Evolutionary conservation across 73 alveolate genomes (phyloP).

Genomic region (Stentor coeruleus): DNA sequence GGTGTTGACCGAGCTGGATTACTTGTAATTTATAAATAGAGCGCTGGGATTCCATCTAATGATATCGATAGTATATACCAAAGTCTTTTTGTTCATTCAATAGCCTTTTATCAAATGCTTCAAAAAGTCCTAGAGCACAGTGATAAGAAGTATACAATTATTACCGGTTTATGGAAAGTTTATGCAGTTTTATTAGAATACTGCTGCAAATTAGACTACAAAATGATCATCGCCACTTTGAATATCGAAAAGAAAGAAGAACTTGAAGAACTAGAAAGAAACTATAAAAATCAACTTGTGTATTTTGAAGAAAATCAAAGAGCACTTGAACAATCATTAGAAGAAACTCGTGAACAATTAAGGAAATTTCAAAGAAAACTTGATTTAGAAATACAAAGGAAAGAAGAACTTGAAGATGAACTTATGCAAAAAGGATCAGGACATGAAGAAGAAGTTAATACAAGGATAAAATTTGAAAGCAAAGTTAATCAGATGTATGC

Average conservation of each 20-base stretch:
- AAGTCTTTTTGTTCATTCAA: constrained; percentile 3
- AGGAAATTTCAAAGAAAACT: not conserved
- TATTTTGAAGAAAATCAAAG: constrained; percentile 4
- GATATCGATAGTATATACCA: constrained; percentile 1
- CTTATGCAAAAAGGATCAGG: constrained; percentile 1
- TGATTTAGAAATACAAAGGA: not conserved
- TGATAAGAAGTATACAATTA: not conserved
- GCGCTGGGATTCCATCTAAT: not conserved
- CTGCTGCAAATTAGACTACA: constrained; percentile 24
- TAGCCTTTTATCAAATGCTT: not conserved
- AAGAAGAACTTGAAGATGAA: constrained; percentile 4
- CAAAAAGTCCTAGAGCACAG: not conserved
- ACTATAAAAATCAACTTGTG: not conserved
- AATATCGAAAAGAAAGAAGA: not conserved
- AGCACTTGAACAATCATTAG: not conserved
- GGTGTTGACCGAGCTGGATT: not conserved
- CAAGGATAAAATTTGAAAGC: not conserved
- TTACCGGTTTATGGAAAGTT: constrained; percentile 12
- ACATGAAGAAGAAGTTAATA: constrained; percentile 8
- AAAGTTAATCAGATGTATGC: not conserved
- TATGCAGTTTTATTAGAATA: not conserved
- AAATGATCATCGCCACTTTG: not conserved
- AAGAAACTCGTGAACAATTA: not conserved
- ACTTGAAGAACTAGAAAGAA: not conserved
- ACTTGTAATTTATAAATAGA: not conserved